Evolutionary conservation across 2,329 filamentous ascomycete species (phyloP).

Genomic region (Apiospora saccharicola): DNA sequence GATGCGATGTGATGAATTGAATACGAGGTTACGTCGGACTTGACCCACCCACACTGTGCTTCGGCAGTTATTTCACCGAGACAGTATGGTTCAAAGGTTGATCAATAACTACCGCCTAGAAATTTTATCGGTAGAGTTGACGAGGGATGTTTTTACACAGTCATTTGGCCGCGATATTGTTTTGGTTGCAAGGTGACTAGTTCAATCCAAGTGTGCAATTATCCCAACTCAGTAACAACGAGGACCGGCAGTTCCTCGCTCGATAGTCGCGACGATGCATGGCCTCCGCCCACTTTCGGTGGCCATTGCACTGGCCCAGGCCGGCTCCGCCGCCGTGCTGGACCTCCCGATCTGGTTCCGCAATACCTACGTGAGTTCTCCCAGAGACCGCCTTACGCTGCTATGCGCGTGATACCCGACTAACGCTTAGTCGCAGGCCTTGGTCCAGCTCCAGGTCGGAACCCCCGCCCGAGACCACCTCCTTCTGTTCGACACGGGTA

Average conservation of each 20-base stretch:
- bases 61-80: not conserved
- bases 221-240: not conserved
- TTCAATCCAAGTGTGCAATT: not conserved
- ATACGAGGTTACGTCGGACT: constrained; percentile 2
- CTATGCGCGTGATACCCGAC: not conserved
- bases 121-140: too few relatives aligned
- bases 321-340: constrained; percentile 4
- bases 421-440: not conserved
- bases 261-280: not conserved
- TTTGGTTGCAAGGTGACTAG: too few relatives aligned
- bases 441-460: constrained; percentile 36
- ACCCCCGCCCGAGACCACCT: constrained; percentile 39
- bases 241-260: not conserved
- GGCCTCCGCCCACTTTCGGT: not conserved
- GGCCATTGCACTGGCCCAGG: not conserved
- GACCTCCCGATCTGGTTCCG: constrained; percentile 6
- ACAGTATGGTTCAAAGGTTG: not conserved
- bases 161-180: too few relatives aligned
- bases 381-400: not conserved
- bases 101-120: not conserved
- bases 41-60: not conserved
- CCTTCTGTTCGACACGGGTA: constrained; percentile 47
- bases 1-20: not conserved
- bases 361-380: not conserved
- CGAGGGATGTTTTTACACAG: not conserved